Evolutionary conservation across 179 eudicot genomes (phyloP), one percentile per base, ranked within the genome.

Genomic region (Carnegiea gigantea): DNA sequence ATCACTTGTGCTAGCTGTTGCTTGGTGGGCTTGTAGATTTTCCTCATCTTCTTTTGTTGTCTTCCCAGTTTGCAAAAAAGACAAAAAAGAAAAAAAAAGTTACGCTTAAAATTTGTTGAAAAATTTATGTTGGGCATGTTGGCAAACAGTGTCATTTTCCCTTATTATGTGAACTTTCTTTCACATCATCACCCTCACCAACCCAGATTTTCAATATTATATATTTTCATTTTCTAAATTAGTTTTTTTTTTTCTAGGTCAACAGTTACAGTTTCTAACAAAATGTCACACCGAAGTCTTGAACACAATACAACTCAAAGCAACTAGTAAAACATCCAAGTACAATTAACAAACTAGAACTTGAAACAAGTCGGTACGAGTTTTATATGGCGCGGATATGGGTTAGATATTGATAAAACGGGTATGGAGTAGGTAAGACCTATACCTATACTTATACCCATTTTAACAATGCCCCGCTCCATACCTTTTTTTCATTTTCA

Each of bases 61-160:
- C 44, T 28, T 77, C 43, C 62, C 62, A 54, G 26, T 54, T 83
- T 57, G 36, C 54, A 48, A 48, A 48, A 48, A 30, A 30, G 33
- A 48, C 53, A 7, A 30, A 30, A 30, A 30, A 30, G 33, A 13
- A 10, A 62, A 20, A 20, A 62, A 62, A 26, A 11, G 6, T 30
- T 30, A 23, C 20, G 67, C 24, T n/a, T 53, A 15, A 21, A 62
- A 8, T n/a, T 78, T 36, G 1, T 77, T 26, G 49, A 14, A 62
- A 70, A 74, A n/a, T n/a, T n/a, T n/a, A n/a, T 80, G 86, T 73
- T 62, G 49, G 73, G 67, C 88, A 83, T 70, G 83, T 81, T 46
- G 48, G 86, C 62, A 76, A 68, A 30, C n/a, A 67, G 43, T 81
- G 92, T 87, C 93, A 11, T 87, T 81, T 89, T 88, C 86, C 33